Evolutionary conservation across 2,329 filamentous ascomycete genomes (phyloP), one percentile per base, ranked within the genome.

Genomic region (Ilyonectria sp.): DNA sequence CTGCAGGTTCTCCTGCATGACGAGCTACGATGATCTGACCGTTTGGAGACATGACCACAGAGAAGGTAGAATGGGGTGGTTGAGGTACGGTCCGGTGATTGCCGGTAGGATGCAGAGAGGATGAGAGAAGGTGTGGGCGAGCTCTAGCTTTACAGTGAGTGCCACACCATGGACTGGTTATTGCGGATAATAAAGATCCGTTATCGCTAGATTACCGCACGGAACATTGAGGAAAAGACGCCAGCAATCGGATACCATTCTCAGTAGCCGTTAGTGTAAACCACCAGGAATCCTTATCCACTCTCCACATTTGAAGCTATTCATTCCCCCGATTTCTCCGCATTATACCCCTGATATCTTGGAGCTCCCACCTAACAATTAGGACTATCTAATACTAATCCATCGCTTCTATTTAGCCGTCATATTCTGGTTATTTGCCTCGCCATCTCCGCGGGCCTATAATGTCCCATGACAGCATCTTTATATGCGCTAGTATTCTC

Each of bases 11-110:
- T n/a, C 31, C 46, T 37, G 37, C 21, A 26, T 52, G 47, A n/a
- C 35, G 26, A 37, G 23, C 50, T 11, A 43, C n/a, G 13, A 19
- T 17, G 37, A 35, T 10, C 44, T 47, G 57, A 19, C 43, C 50
- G 47, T 43, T 52, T 52, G 57, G 21, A 52, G 57, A 35, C 57
- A 60, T 60, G 17, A n/a, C 15, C 15, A 8, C 2, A n/a, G 40
- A 43, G 40, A 4, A 7, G 8, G 7, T 7, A n/a, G 15, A 43
- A 8, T 8, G n/a, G n/a, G 11, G 10, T 40, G 10, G 15, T 9
- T n/a, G 15, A n/a, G 40, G 8, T 43, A n/a, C 40, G 40, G 40
- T n/a, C 40, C 40, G 40, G n/a, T 43, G 40, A 43, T n/a, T 43
- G 17, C 40, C 40, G 40, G 40, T 8, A 5, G 15, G 40, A 33